phyloP scores from a whole-genome alignment of 2,329 filamentous ascomycete genomes.

The Sclerotinia minor region DNA sequence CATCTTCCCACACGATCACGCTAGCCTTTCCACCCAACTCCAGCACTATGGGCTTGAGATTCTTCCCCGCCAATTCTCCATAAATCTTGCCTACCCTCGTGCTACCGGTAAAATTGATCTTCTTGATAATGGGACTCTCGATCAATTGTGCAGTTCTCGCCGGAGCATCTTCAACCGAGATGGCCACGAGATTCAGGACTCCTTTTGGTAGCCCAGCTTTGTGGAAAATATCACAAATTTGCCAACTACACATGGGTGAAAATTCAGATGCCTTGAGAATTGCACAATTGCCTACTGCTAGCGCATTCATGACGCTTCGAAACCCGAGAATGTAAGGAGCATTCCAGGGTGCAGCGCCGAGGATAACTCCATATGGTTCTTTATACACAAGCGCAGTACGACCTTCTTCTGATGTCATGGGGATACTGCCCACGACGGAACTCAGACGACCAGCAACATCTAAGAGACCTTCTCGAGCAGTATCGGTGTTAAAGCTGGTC shows the following conservation, averaged over 20 bases:
- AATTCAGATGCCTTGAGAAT: conserved; percentile 72
- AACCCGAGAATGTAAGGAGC: conserved; percentile 56
- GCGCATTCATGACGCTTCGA: conserved; percentile 59
- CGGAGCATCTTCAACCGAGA: conserved; percentile 64
- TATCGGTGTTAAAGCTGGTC: conserved; percentile 45
- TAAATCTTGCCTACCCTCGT: conserved; percentile 74
- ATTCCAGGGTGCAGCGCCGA: conserved; percentile 81
- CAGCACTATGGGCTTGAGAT: conserved; percentile 76
- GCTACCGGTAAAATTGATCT: conserved; percentile 85
- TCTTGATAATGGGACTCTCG: conserved; percentile 65
- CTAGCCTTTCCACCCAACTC: conserved; percentile 83
- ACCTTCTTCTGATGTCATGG: conserved; percentile 47
- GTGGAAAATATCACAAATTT: conserved; percentile 62
- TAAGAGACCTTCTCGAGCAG: conserved; percentile 44
- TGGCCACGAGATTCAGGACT: conserved; percentile 70
- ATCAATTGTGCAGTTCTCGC: conserved; percentile 68
- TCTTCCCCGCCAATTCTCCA: conserved; percentile 65
- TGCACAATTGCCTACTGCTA: conserved; percentile 77
- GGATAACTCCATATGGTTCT: conserved; percentile 76
- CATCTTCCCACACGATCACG: conserved; percentile 77
- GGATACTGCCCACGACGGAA: conserved; percentile 43
- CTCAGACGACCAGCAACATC: conserved; percentile 48
- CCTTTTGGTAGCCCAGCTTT: conserved; percentile 77
- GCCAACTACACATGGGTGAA: conserved; percentile 63
- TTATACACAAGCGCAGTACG: conserved; percentile 65